Evolutionary conservation across 306 rosid genomes (phyloP).

Genomic region (Mimosa pudica): DNA sequence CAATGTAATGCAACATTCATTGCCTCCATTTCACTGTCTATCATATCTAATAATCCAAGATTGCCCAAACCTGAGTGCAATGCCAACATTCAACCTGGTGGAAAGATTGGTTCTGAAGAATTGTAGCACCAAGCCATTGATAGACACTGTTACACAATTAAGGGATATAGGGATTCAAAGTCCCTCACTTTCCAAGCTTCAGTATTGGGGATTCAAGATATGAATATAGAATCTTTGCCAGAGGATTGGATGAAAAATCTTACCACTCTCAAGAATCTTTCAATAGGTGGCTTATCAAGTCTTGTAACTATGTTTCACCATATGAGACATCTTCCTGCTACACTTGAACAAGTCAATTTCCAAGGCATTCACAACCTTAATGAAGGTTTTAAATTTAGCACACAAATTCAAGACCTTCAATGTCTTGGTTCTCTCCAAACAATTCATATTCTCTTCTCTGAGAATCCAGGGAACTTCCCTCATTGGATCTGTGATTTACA

Average conservation of each 20-base stretch:
- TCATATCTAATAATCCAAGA: background rate
- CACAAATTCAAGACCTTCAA: background rate
- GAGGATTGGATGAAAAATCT: conserved; percentile 5
- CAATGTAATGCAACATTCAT: background rate
- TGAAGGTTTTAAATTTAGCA: background rate
- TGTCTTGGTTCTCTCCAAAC: background rate
- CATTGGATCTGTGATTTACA: background rate
- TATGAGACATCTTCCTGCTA: background rate
- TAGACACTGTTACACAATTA: background rate
- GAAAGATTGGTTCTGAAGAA: background rate
- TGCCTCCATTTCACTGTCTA: conserved; percentile 20
- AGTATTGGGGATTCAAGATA: background rate
- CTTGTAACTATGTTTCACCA: background rate
- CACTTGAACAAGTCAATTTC: background rate
- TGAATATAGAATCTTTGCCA: background rate
- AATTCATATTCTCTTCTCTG: background rate
- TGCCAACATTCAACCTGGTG: background rate
- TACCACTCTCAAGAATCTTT: background rate
- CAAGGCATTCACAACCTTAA: background rate
- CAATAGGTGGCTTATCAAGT: background rate
- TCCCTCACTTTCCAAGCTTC: background rate
- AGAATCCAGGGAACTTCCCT: background rate
- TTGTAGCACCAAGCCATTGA: background rate
- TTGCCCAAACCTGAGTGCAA: background rate
- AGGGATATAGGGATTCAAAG: too few relatives aligned